Percentiles rank a stretch among this genome's conserved stretches.
These are phyloP conservation scores for Anisogramma anomala DNA, from an alignment of 2,329 filamentous ascomycete genomes.

Conservation along the genomic window DNA sequence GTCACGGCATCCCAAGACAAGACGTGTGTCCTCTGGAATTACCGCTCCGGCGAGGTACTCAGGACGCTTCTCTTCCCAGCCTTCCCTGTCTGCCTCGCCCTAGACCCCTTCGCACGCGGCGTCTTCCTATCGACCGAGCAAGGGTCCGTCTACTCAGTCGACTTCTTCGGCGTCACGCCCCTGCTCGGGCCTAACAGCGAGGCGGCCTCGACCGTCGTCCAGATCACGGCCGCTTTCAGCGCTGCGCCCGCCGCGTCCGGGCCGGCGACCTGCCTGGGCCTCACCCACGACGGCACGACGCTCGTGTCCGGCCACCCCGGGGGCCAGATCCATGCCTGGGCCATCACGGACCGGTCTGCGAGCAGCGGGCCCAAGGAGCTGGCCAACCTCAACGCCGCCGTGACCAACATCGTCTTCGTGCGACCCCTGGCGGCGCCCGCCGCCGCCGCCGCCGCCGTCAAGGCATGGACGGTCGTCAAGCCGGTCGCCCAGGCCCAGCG, in stretches of 20 bases:
- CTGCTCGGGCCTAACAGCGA: slow-evolving; percentile 41
- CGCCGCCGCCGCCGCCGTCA: slow-evolving; percentile 26
- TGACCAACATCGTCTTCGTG: slow-evolving; percentile 71
- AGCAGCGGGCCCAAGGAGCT: slow-evolving; percentile 56
- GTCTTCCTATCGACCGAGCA: slow-evolving; percentile 74
- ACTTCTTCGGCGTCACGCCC: slow-evolving; percentile 51
- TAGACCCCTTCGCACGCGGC: slow-evolving; percentile 76
- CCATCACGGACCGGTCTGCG: slow-evolving; percentile 44
- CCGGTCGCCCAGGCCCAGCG: slow-evolving; percentile 60
- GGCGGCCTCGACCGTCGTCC: slow-evolving; percentile 46
- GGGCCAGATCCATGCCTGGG: slow-evolving; percentile 73
- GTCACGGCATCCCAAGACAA: slow-evolving; percentile 78
- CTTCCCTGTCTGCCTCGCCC: slow-evolving; percentile 57
- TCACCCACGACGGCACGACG: slow-evolving; percentile 73
- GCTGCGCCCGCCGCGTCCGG: slow-evolving; percentile 53
- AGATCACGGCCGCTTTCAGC: slow-evolving; percentile 42
- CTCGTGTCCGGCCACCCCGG: slow-evolving; percentile 71
- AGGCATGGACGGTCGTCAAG: slow-evolving; percentile 59
- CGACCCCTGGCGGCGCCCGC: slow-evolving; percentile 39
- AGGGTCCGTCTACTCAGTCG: slow-evolving; percentile 66
- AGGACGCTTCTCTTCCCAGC: slow-evolving; percentile 71
- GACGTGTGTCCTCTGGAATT: slow-evolving; percentile 89
- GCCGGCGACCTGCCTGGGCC: slow-evolving; percentile 52
- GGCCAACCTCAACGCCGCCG: slow-evolving; percentile 63
- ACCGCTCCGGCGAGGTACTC: slow-evolving; percentile 62